Evolutionary conservation across 805 yeast genomes (phyloP), one percentile per base, ranked within the genome.

Genomic region (Henningerozyma blattae): DNA sequence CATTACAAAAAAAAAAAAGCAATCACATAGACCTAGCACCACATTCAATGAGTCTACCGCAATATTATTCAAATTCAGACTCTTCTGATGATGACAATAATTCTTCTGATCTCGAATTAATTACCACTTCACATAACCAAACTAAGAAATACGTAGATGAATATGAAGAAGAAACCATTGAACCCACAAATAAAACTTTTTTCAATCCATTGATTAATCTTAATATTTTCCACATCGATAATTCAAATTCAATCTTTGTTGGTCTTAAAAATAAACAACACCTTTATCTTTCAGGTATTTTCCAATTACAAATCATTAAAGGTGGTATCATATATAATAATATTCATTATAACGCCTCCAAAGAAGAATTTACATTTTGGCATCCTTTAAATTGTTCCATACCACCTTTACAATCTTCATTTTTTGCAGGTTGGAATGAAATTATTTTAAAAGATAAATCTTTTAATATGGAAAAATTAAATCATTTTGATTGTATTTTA

Each of bases 391-490:
- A 48, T 15, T 41, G 43, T 28, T 43, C 59, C 3, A 45, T 54
- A 28, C 47, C 60, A 3, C 37, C 49, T 2, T 43, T 52, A 17
- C 45, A 43, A 17, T 35, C 50, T 27, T 55, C 60, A 2, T 45
- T 38, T 35, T 54, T 36, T 40, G 58, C 58, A 14, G 56, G 58
- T 6, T 54, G 59, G 59, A 41, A 50, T 10, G 54, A 53, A 22
- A 38, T 36, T 6, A 16, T 36, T 6, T 37, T 43, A 32, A 24
- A 44, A 7, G 32, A 20, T 7, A 30, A 24, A 2, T 36, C 35
- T 3, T 18, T 38, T 15, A 25, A 35, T 2, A 10, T 29, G 5
- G 34, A 37, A 8, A 32, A 40, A 10, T 35, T 45, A 27, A 41
- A 50, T 16, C 38, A 39, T 12, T 50, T 42, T 31, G 29, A 39